Percentiles rank a stretch among this genome's conserved stretches.
Evolutionary conservation across 805 yeast genomes (phyloP).

Genomic region (Wickerhamiella parazyma): DNA sequence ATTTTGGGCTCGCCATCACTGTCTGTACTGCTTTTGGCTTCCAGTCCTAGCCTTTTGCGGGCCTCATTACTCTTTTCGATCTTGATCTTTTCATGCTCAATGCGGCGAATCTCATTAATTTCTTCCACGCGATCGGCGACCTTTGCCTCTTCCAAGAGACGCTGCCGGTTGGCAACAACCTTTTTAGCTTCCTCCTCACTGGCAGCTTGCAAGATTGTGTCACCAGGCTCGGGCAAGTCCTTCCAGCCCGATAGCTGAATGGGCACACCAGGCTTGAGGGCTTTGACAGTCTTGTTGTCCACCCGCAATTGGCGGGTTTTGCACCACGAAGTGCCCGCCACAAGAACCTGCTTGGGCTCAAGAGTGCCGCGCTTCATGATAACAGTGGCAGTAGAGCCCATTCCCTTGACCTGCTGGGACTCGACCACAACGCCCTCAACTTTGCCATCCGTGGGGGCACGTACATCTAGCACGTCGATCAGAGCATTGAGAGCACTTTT

Average conservation of each 20-base stretch:
- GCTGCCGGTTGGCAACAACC: slow-evolving; percentile 51
- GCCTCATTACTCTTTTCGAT: slow-evolving; percentile 43
- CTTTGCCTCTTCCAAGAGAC: slow-evolving; percentile 37
- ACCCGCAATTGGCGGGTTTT: slow-evolving; percentile 67
- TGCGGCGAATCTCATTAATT: slow-evolving; percentile 51
- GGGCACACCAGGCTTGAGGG: slow-evolving; percentile 78
- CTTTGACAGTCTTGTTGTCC: slow-evolving; percentile 52
- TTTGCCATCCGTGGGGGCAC: slow-evolving; percentile 37
- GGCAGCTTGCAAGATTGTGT: slow-evolving; percentile 60
- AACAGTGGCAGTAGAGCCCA: slow-evolving; percentile 78
- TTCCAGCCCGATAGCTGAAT: slow-evolving; percentile 93
- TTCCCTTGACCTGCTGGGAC: slow-evolving; percentile 63
- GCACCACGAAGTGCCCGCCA: slow-evolving; percentile 80
- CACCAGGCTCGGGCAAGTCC: slow-evolving; percentile 84
- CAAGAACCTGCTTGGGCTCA: slow-evolving; percentile 54
- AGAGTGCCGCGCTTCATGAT: slow-evolving; percentile 69
- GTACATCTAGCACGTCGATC: slow-evolving; percentile 69
- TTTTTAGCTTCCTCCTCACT: slow-evolving; percentile 63
- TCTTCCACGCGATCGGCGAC: slow-evolving; percentile 53
- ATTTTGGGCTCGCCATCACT: slow-evolving; percentile 10
- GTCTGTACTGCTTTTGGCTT: slow-evolving; percentile 28
- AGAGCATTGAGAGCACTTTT: slow-evolving; percentile 81
- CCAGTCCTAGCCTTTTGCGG: slow-evolving; percentile 47
- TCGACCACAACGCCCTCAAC: slow-evolving; percentile 86
- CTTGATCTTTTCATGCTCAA: slow-evolving; percentile 27